Evolutionary conservation across 2,329 filamentous ascomycete species (phyloP).

Genomic region (Pseudogymnoascus sp.): DNA sequence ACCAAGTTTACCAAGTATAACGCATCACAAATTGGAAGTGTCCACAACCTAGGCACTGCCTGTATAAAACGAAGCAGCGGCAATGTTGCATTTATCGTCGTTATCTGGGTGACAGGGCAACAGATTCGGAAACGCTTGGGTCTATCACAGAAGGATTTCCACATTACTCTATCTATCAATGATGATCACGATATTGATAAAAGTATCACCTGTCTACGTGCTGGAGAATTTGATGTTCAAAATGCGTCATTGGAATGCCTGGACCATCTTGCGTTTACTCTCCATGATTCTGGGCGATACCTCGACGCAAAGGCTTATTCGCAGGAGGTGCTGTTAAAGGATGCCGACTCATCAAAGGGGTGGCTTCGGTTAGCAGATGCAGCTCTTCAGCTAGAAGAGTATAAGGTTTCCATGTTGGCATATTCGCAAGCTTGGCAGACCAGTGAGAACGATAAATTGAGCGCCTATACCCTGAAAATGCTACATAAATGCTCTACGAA

Average conservation of each 20-base stretch:
- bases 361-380: constrained; percentile 7
- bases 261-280: constrained; percentile 12
- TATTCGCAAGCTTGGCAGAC: not conserved
- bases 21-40: not conserved
- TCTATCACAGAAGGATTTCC: constrained; percentile 11
- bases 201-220: not conserved
- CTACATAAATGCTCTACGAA: not conserved
- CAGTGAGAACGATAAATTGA: constrained; percentile 3
- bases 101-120: constrained; percentile 14
- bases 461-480: not conserved
- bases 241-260: constrained; percentile 10
- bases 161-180: not conserved
- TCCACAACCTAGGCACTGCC: not conserved
- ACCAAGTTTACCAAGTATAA: not conserved
- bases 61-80: not conserved
- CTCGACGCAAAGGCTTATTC: not conserved
- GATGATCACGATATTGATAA: not conserved
- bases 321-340: not conserved
- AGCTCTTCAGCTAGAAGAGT: not conserved
- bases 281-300: constrained; percentile 7
- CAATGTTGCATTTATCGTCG: constrained; percentile 7
- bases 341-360: constrained; percentile 3
- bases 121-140: constrained; percentile 12
- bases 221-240: not conserved
- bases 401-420: constrained; percentile 6